phyloP scores from a whole-genome alignment of 305 asterid species.

The Plantago lanceolata region DNA sequence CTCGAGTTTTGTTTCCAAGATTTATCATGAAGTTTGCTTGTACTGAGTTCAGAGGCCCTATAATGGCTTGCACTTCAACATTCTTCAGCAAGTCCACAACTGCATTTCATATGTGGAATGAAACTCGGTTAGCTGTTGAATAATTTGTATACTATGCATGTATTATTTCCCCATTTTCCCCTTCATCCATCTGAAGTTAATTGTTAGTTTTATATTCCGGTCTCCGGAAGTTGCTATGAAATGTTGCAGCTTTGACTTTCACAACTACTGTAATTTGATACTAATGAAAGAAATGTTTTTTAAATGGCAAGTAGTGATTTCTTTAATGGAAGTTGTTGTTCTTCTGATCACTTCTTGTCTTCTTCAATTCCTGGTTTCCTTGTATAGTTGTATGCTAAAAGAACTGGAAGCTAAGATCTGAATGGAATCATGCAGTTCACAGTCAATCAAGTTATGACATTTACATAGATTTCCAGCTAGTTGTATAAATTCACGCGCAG shows the following conservation, averaged over 20 bases:
- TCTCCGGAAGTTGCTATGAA: not conserved
- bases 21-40: constrained; percentile 42
- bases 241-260: not conserved
- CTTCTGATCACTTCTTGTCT: too few relatives aligned
- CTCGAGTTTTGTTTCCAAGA: constrained; percentile 48
- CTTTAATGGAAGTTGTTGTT: too few relatives aligned
- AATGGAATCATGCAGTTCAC: not conserved
- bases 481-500: not conserved
- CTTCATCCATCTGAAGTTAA: too few relatives aligned
- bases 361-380: too few relatives aligned
- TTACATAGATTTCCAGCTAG: not conserved
- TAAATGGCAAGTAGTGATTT: too few relatives aligned
- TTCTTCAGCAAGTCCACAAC: constrained; percentile 47
- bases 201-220: not conserved
- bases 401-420: not conserved
- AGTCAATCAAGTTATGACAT: not conserved
- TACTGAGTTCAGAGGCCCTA: constrained; percentile 46
- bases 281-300: too few relatives aligned
- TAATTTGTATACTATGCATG: not conserved
- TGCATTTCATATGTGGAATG: constrained; percentile 27
- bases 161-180: too few relatives aligned
- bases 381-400: not conserved
- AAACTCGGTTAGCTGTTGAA: not conserved
- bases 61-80: constrained; percentile 43
- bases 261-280: too few relatives aligned